Base-by-base conservation (phyloP, 768 basidiomycete genomes). In the Boletus barrowsii region DNA sequence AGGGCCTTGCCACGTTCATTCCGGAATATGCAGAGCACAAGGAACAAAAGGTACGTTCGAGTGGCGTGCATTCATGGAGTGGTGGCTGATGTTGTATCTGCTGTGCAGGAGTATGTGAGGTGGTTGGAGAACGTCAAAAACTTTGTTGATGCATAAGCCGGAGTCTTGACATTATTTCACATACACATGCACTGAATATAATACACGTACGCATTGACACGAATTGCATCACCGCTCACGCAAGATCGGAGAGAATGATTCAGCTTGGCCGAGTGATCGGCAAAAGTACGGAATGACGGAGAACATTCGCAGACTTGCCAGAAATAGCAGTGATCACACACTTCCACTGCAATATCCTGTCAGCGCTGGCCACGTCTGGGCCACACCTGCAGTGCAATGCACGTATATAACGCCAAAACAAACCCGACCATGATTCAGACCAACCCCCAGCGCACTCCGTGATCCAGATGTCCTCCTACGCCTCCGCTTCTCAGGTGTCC, bases 11-110 rank as follows among this genome's bases (percentile, higher is more conserved):
- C 1, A 69, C 83, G 62, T 95, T 97, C 77, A 83, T 98, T 55
- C 89, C 90, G 17, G 88, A 94, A 57, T 93, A 92, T 66, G 86
- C 88, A 14, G 87, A 90, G 66, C 76, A 77, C 76, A 98, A 97
- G 79, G 95, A 98, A 68, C 95, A 98, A 76, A 86, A 86, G 82
- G 93, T 93, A 14, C 2, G 70, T 63, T 0, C 29, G 15, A 7
- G 5, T 47, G 52, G 24, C 43, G 0, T 47, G 37, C 5, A 43
- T 10, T 42, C 57, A 42, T 26, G 47, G 15, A 9, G 55, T 10
- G 60, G 33, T 49, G 54, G 17, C 55, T 58, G 50, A 47, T 26
- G 11, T 32, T 20, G 37, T 10, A 4, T 13, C 46, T 36, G 52
- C 32, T 57, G 37, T 56, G 49, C 46, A 94, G 93, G 95, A 98